Conservation (phyloP, 257 asterid genomes). For the Solanum sejunctum region DNA sequence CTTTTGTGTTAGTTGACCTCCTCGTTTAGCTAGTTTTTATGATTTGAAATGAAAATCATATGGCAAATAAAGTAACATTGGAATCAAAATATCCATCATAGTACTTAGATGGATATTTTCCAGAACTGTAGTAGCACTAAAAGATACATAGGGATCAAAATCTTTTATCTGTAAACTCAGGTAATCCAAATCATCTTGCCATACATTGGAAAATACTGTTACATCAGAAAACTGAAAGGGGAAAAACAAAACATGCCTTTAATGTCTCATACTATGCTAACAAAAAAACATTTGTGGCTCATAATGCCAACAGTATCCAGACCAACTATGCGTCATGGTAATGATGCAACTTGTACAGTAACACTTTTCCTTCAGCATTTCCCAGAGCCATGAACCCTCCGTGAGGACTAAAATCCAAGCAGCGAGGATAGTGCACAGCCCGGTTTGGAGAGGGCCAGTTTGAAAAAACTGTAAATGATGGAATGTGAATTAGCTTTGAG, state of each 20-base stretch:
- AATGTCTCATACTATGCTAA: not conserved
- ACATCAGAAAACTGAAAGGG: not conserved
- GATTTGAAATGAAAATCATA: not conserved
- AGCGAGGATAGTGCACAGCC: conserved; percentile 42
- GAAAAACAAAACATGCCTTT: not conserved
- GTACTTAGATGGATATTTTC: too few relatives aligned
- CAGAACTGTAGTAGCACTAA: too few relatives aligned
- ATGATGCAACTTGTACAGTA: conserved; percentile 84
- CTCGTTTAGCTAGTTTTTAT: not conserved
- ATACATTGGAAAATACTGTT: not conserved
- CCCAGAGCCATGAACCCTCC: conserved; percentile 92
- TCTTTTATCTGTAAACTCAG: too few relatives aligned
- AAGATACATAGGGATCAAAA: too few relatives aligned
- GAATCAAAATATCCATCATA: too few relatives aligned
- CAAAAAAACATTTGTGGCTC: not conserved
- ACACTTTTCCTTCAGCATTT: conserved; percentile 72
- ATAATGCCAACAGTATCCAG: not conserved
- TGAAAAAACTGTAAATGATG: conserved; percentile 59
- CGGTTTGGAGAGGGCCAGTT: conserved; percentile 71
- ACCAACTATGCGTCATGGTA: conserved; percentile 51
- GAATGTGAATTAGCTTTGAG: conserved; percentile 63
- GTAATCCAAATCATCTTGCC: not conserved
- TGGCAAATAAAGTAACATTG: not conserved
- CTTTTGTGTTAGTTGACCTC: not conserved
- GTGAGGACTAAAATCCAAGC: conserved; percentile 80